A percentile compares a stretch with the other conserved stretches of the same genome.
phyloP scores from a whole-genome alignment of 352 stramenopile species.

The Hyaloperonospora brassicae region DNA sequence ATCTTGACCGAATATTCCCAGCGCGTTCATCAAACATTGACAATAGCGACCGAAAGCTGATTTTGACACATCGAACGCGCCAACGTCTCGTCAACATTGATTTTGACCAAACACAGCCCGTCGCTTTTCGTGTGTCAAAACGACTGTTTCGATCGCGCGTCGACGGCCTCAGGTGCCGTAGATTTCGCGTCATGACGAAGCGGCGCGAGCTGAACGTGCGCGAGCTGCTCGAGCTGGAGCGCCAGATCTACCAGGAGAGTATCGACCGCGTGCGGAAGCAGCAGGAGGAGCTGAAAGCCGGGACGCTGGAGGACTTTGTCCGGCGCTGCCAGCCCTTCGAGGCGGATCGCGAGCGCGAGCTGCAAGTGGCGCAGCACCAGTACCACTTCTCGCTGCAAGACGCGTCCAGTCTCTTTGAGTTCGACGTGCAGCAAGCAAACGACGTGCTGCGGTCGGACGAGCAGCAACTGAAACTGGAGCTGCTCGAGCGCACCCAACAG shows the following conservation, averaged over 20 bases:
- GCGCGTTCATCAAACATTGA: too few species aligned
- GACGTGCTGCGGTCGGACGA: constrained; percentile 41
- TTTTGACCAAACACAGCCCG: background rate
- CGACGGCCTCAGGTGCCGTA: background rate
- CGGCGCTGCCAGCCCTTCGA: constrained; percentile 53
- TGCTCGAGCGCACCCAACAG: constrained; percentile 29
- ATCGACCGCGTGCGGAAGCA: constrained; percentile 56
- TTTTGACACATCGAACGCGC: background rate
- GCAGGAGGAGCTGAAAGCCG: constrained; percentile 37
- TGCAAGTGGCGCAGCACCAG: constrained; percentile 43
- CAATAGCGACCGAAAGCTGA: background rate
- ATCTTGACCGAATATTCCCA: background rate
- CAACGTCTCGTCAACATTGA: background rate
- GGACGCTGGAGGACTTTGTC: constrained; percentile 55
- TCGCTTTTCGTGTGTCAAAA: too few species aligned
- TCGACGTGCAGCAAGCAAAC: constrained; percentile 66
- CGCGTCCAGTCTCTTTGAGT: constrained; percentile 49
- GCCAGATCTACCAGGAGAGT: constrained; percentile 76
- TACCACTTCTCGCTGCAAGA: constrained; percentile 49
- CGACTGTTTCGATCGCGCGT: too few species aligned
- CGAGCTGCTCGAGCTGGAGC: constrained; percentile 71
- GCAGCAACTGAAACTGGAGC: constrained; percentile 41
- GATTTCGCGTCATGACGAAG: constrained; percentile 5
- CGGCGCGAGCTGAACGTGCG: constrained; percentile 41
- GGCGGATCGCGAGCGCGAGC: constrained; percentile 35